Evolutionary conservation across 2,329 filamentous ascomycete species (phyloP).

Genomic region (Aspergillus amoenus): DNA sequence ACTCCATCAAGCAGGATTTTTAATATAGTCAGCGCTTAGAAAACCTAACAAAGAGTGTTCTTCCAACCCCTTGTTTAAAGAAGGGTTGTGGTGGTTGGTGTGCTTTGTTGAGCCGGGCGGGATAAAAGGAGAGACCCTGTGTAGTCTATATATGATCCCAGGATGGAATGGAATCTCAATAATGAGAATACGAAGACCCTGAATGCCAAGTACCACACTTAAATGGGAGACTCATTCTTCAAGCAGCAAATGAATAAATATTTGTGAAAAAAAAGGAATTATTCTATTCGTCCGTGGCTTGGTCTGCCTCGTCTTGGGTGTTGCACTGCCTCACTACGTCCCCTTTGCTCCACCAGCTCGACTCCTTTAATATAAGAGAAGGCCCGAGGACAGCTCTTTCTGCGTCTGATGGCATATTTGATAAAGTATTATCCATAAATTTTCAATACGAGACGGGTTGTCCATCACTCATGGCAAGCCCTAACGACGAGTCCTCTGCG

Average conservation of each 20-base stretch:
- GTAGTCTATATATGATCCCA: not conserved
- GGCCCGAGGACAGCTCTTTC: not conserved
- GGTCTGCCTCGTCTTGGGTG: not conserved
- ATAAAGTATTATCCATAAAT: not conserved
- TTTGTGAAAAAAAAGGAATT: not conserved
- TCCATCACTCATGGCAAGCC: not conserved
- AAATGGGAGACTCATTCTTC: not conserved
- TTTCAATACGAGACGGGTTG: not conserved
- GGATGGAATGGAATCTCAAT: not conserved
- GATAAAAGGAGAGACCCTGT: not conserved
- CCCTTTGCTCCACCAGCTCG: not conserved
- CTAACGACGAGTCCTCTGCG: not conserved
- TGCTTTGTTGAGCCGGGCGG: not conserved
- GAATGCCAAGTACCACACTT: too few relatives aligned
- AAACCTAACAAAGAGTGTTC: not conserved
- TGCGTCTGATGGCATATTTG: not conserved
- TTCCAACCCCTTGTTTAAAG: not conserved
- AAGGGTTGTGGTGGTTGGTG: not conserved
- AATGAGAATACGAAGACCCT: not conserved
- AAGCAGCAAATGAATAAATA: not conserved
- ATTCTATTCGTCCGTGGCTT: too few relatives aligned
- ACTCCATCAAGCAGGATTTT: not conserved
- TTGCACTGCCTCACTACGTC: not conserved
- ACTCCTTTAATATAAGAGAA: not conserved
- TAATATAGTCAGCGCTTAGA: constrained; percentile 7